phyloP scores from a whole-genome alignment of 2,329 filamentous ascomycete species.

The Neocucurbitaria cava region DNA sequence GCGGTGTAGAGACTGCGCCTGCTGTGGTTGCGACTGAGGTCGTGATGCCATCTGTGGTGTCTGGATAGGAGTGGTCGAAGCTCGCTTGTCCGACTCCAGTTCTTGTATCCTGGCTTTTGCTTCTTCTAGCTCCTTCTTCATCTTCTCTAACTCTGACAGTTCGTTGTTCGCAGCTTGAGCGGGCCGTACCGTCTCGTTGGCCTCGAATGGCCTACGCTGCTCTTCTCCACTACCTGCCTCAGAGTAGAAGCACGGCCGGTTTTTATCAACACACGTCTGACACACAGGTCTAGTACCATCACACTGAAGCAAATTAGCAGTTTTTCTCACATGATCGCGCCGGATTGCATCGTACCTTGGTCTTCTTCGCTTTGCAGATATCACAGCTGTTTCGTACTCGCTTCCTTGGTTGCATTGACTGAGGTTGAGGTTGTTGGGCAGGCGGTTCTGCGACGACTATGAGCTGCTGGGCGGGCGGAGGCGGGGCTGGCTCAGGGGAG shows the following conservation, averaged over 20 bases:
- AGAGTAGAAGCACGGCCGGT: constrained; percentile 43
- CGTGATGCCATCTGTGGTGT: constrained; percentile 28
- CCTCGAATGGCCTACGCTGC: constrained; percentile 18
- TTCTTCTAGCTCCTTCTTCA: constrained; percentile 46
- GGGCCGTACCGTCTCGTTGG: constrained; percentile 21
- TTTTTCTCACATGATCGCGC: background rate
- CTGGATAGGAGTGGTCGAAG: constrained; percentile 36
- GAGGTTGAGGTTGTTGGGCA: constrained; percentile 7
- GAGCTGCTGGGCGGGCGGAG: constrained; percentile 9
- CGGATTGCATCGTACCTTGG: constrained; percentile 34
- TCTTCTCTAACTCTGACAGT: constrained; percentile 42
- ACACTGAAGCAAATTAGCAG: constrained; percentile 35
- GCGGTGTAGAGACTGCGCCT: constrained; percentile 16
- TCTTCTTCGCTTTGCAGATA: constrained; percentile 47
- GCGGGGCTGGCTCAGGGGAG: constrained; percentile 23
- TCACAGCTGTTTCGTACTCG: constrained; percentile 44
- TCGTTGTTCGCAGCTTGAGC: constrained; percentile 26
- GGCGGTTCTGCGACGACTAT: background rate
- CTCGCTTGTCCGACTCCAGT: constrained; percentile 40
- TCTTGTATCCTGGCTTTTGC: constrained; percentile 45
- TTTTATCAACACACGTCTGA: constrained; percentile 44
- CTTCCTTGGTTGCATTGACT: constrained; percentile 20
- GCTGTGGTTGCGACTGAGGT: constrained; percentile 26
- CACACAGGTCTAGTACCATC: constrained; percentile 45
- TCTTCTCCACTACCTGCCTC: constrained; percentile 26